Evolutionary conservation across 140 eudicot species (phyloP).

Genomic region (Stevia rebaudiana): DNA sequence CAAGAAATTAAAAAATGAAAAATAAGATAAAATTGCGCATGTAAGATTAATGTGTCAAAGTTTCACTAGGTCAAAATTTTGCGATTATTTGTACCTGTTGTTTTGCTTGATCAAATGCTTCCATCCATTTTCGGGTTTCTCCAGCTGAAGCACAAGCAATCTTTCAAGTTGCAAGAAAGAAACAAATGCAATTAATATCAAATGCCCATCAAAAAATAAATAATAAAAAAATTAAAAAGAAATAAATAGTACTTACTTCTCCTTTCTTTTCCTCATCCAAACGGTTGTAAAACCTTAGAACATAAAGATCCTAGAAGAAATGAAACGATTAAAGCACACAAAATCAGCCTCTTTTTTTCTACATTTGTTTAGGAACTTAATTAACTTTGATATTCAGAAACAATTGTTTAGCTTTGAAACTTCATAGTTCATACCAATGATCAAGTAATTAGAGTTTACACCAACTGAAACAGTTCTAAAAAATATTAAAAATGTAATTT

Average conservation of each 20-base stretch:
- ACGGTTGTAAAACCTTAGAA: slow-evolving; percentile 79
- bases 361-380: neutral
- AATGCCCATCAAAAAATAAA: neutral
- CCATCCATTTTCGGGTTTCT: slow-evolving; percentile 90
- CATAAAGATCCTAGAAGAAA: slow-evolving; percentile 67
- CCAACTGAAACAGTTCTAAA: neutral
- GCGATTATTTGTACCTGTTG: slow-evolving; percentile 49
- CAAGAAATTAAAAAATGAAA: neutral
- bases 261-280: slow-evolving; percentile 87
- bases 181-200: slow-evolving; percentile 10
- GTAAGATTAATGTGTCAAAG: neutral
- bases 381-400: neutral
- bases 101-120: slow-evolving; percentile 90
- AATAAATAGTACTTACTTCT: slow-evolving; percentile 72
- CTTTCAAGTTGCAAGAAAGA: slow-evolving; percentile 56
- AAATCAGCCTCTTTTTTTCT: neutral
- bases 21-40: slow-evolving; percentile 9
- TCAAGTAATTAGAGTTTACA: slow-evolving; percentile 3
- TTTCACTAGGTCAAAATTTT: neutral
- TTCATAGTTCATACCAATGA: neutral
- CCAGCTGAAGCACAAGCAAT: slow-evolving; percentile 95
- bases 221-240: no score
- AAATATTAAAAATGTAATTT: neutral
- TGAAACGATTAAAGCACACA: slow-evolving; percentile 5
- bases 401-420: slow-evolving; percentile 7